Evolutionary conservation across 1,139 yeast genomes (phyloP).

Genomic region (Eremothecium gossypii): DNA sequence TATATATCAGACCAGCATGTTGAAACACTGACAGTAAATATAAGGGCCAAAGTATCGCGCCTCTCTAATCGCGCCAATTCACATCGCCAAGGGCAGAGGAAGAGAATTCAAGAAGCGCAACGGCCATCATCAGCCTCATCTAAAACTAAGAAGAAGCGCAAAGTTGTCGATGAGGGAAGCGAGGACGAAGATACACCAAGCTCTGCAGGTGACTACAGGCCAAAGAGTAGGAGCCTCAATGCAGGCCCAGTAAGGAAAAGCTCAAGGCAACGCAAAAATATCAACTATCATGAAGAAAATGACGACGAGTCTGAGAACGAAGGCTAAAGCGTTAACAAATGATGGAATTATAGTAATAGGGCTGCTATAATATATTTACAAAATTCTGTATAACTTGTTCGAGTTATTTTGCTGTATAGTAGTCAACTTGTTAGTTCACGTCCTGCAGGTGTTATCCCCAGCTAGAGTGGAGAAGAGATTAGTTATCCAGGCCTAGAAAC

Average conservation of each 20-base stretch:
- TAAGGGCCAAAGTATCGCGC: constrained; percentile 22
- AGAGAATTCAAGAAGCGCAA: constrained; percentile 22
- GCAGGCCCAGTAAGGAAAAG: constrained; percentile 37
- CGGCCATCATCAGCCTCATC: constrained; percentile 5
- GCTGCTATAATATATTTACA: constrained; percentile 2
- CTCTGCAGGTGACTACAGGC: constrained; percentile 10
- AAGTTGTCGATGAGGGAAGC: constrained; percentile 5
- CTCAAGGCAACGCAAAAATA: constrained; percentile 32
- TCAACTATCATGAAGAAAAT: constrained; percentile 36
- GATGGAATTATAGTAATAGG: constrained; percentile 6
- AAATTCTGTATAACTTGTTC: background rate
- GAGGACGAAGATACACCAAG: constrained; percentile 6
- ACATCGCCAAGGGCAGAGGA: constrained; percentile 25
- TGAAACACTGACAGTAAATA: constrained; percentile 18
- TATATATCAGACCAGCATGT: constrained; percentile 19
- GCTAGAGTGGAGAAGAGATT: background rate
- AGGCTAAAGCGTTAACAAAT: constrained; percentile 4
- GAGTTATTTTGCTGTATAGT: too few species aligned
- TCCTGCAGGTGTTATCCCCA: too few species aligned
- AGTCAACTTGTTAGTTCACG: background rate
- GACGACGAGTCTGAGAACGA: constrained; percentile 26
- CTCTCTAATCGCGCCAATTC: constrained; percentile 24
- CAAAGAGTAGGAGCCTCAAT: constrained; percentile 9
- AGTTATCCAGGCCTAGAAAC: constrained; percentile 36
- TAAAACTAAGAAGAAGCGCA: constrained; percentile 8